Evolutionary conservation across 495 filamentous ascomycete genomes (phyloP), one percentile per base, ranked within the genome.

Genomic region (Xylaria longipes): DNA sequence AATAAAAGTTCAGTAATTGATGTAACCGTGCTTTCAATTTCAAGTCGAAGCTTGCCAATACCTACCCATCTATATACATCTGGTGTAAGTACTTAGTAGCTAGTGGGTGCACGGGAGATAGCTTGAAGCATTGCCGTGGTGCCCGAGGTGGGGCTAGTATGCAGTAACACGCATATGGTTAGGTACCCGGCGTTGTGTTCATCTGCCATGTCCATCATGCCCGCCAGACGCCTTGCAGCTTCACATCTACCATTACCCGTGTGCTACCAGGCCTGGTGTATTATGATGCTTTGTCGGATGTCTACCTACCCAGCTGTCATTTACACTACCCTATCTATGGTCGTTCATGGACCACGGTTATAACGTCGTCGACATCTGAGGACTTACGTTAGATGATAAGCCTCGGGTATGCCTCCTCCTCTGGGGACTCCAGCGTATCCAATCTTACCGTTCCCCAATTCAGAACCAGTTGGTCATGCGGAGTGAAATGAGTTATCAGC

Each of bases 401-500:
- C 17, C 15, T n/a, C 8, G 29, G 15, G 29, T 52, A 58, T 31
- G 15, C 29, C 29, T 33, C 31, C 39, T 1, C 17, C 14, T 64
- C 61, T 5, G 37, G 5, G 1, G 39, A 41, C 22, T 64, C 12
- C 25, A 15, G 61, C 37, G 20, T 52, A 37, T 62, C 20, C 37
- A 25, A n/a, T 11, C 17, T 52, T 20, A 15, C 11, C 8, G 1
- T 31, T 29, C 35, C 22, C 17, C 17, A 22, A 12, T 25, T n/a
- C 62, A 65, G 12, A 29, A 14, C 12, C 14, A 33, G 3, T 22
- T 25, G 29, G 25, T 25, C 63, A 52, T 64, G 1, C 7, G 41
- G 61, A n/a, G 27, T 20, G 9, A n/a, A 45, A 64, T n/a, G 25
- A 64, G 37, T 45, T 46, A 64, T 31, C 41, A n/a, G 61, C 46